A percentile compares a stretch with the other conserved stretches of the same genome.
phyloP scores from a whole-genome alignment of 2,329 filamentous ascomycete genomes.

The Sporothrix luriei region DNA sequence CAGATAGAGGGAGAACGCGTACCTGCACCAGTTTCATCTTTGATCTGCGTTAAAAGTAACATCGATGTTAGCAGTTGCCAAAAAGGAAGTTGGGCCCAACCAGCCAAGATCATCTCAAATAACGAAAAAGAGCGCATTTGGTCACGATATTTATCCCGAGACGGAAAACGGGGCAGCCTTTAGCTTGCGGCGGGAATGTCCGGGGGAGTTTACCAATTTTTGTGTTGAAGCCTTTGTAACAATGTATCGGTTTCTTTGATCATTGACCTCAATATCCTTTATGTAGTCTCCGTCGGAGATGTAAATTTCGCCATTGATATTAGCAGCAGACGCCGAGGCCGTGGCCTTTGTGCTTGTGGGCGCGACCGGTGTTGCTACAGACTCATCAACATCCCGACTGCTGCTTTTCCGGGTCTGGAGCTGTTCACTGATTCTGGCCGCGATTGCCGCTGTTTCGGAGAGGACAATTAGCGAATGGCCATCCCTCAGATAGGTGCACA shows the following conservation, averaged over 20 bases:
- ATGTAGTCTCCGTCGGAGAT: slow-evolving; percentile 97
- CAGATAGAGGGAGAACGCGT: slow-evolving; percentile 59
- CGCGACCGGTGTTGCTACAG: slow-evolving; percentile 69
- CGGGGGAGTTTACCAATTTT: slow-evolving; percentile 90
- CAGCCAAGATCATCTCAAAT: slow-evolving; percentile 65
- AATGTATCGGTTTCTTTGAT: slow-evolving; percentile 93
- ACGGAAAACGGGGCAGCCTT: background rate
- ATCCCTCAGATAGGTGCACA: no score
- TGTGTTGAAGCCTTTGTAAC: slow-evolving; percentile 96
- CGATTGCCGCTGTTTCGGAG: slow-evolving; percentile 72
- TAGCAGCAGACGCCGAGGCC: slow-evolving; percentile 48
- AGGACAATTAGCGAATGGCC: background rate
- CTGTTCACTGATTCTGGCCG: slow-evolving; percentile 81
- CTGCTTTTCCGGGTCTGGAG: slow-evolving; percentile 85
- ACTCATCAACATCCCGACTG: slow-evolving; percentile 86
- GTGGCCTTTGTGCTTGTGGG: slow-evolving; percentile 50
- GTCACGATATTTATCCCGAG: background rate
- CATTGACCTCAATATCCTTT: slow-evolving; percentile 98
- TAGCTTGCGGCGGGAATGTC: slow-evolving; percentile 29
- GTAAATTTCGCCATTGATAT: slow-evolving; percentile 85
- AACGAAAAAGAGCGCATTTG: slow-evolving; percentile 39
- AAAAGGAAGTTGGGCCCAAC: slow-evolving; percentile 62
- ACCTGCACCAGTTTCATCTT: slow-evolving; percentile 99
- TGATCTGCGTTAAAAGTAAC: slow-evolving; percentile 82
- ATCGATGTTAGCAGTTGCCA: slow-evolving; percentile 89